A percentile compares a stretch with the other conserved stretches of the same genome.
phyloP scores from a whole-genome alignment of 768 basidiomycete species.

The Macrolepiota fuliginosa region DNA sequence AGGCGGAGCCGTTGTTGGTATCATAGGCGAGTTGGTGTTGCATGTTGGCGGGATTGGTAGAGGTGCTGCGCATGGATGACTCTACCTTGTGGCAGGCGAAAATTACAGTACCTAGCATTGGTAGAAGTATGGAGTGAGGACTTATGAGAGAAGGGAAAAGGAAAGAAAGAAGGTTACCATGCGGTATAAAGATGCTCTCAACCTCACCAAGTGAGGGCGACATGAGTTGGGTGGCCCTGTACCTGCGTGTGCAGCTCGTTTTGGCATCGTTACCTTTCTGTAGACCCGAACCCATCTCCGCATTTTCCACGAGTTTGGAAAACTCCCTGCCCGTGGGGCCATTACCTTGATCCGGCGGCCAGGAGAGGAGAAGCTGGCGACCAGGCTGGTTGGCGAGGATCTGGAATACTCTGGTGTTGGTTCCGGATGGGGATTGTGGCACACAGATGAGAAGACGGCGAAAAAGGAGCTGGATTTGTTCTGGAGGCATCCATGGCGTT shows the following conservation, averaged over 20 bases:
- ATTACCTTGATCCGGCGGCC: slow-evolving; percentile 68
- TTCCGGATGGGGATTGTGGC: slow-evolving; percentile 40
- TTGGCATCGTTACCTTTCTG: slow-evolving; percentile 66
- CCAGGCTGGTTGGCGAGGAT: slow-evolving; percentile 63
- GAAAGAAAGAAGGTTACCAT: slow-evolving; percentile 53
- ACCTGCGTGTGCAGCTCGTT: slow-evolving; percentile 84
- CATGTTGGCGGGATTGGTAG: slow-evolving; percentile 39
- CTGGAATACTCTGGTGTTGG: slow-evolving; percentile 72
- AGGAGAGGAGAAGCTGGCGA: slow-evolving; percentile 62
- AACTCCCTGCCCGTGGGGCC: slow-evolving; percentile 44
- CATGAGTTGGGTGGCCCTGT: slow-evolving; percentile 70
- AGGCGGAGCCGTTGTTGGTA: slow-evolving; percentile 23
- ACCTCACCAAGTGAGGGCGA: slow-evolving; percentile 59
- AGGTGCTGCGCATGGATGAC: slow-evolving; percentile 38
- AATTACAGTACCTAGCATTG: slow-evolving; percentile 55
- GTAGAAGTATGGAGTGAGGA: slow-evolving; percentile 24
- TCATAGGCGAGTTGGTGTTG: slow-evolving; percentile 42
- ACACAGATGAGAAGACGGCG: slow-evolving; percentile 54
- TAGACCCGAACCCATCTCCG: slow-evolving; percentile 53
- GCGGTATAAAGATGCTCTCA: slow-evolving; percentile 88
- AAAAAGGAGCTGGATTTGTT: slow-evolving; percentile 60
- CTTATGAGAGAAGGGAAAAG: slow-evolving; percentile 23
- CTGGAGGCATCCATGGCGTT: slow-evolving; percentile 57
- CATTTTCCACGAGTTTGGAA: slow-evolving; percentile 63
- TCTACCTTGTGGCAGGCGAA: slow-evolving; percentile 73